Evolutionary conservation across 1,284 basidiomycete species (phyloP), one percentile per base, ranked within the genome.

Genomic region (Cutaneotrichosporon arboriforme): DNA sequence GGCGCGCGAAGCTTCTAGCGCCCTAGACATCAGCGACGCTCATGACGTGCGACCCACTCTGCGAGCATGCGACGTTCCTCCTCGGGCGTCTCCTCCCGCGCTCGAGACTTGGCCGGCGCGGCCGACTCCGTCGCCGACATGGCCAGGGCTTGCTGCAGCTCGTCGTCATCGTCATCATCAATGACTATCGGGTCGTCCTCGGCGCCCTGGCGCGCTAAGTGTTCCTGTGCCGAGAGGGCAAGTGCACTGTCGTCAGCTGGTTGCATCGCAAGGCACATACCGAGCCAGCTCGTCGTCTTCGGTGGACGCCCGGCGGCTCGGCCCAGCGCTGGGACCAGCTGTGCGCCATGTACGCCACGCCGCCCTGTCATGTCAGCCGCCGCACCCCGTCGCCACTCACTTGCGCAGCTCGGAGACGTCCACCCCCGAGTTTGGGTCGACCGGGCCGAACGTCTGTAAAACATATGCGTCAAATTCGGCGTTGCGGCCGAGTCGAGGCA

Each of bases 301-400:
- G 26, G 26, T 10, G 10, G 26, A 5, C 1, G 40, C 33, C 59
- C 26, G 23, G 21, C 14, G 53, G 35, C 20, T 40, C 12, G 20
- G 46, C 21, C 22, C 42, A 0, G 13, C 49, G n/a, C 37, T 57
- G 23, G 64, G 62, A 1, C 64, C 64, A 8, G 54, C 57, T 0
- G 55, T 64, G 33, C 51, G 58, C 68, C 66, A 70, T 2, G 70
- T 72, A 4, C 63, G 59, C 70, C 70, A 72, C 1, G 67, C 62
- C 13, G 70, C 70, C 35, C 68, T 69, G 49, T 9, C 7, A 43
- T 58, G 26, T 31, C n/a, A 15, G 43, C 20, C 17, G 4, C 4
- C 1, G 15, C 37, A 31, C 10, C 9, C 4, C n/a, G 13, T 15
- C 15, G 15, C 15, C 7, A 46, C 62, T 52, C 21, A 72, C 68